Percentiles rank a stretch among this genome's conserved stretches.
phyloP scores from a whole-genome alignment of 768 basidiomycete genomes.

The Exidia glandulosa region DNA sequence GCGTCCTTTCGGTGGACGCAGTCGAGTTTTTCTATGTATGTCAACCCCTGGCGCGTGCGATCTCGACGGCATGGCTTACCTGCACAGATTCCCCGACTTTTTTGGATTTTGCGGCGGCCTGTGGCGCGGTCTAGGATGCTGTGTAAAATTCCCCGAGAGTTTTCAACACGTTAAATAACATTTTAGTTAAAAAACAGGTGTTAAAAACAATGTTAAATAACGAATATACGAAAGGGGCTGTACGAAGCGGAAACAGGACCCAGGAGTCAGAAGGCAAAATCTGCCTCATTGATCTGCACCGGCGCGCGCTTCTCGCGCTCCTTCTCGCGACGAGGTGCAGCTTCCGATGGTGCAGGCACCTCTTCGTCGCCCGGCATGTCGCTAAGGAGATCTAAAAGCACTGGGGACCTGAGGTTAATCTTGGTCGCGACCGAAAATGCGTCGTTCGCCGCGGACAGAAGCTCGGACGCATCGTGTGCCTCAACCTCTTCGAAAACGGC shows the following conservation, averaged over 20 bases:
- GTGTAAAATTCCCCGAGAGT: neutral
- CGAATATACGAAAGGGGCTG: neutral
- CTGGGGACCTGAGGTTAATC: neutral
- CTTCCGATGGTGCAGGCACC: neutral
- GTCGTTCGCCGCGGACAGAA: neutral
- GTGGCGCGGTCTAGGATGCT: neutral
- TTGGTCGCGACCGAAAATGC: neutral
- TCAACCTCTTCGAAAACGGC: neutral
- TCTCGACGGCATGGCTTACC: too few relatives aligned
- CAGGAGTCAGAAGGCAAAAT: neutral
- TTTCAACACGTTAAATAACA: neutral
- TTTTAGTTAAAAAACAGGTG: neutral
- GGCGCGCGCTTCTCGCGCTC: neutral
- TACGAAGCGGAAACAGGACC: neutral
- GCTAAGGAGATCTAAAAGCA: neutral
- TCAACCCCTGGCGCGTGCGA: too few relatives aligned
- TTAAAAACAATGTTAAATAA: neutral
- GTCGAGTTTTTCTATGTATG: too few relatives aligned
- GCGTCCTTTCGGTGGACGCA: too few relatives aligned
- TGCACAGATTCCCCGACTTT: too few relatives aligned
- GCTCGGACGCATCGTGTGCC: neutral
- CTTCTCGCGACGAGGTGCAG: neutral
- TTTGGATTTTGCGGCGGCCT: too few relatives aligned
- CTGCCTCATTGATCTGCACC: neutral
- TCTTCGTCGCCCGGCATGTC: neutral